These are phyloP conservation scores for Chloris gayana DNA, from an alignment of 176 grass and related monocot species.

Conservation along the genomic window DNA sequence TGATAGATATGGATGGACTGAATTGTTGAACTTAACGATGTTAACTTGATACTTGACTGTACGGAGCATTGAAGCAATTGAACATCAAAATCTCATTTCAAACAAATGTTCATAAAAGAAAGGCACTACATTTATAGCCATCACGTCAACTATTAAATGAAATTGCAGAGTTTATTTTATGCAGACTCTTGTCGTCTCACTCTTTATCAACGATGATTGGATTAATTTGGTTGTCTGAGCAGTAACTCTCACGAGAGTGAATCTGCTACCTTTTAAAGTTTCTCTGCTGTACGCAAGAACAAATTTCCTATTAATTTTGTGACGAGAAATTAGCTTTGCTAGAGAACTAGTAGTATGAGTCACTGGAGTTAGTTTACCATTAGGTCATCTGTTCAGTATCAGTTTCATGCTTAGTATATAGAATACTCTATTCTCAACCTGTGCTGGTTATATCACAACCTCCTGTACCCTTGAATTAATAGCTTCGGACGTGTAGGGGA, in stretches of 20 bases:
- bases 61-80: background rate
- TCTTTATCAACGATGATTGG: background rate
- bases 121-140: slow-evolving; percentile 24
- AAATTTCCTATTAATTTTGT: background rate
- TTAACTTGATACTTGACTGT: slow-evolving; percentile 30
- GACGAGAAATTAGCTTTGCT: slow-evolving; percentile 4
- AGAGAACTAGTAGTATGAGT: background rate
- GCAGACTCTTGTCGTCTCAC: background rate
- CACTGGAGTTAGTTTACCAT: slow-evolving; percentile 10
- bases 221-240: background rate
- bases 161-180: background rate
- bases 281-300: background rate
- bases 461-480: slow-evolving; percentile 12
- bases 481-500: slow-evolving; percentile 18
- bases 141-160: slow-evolving; percentile 23
- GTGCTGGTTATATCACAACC: slow-evolving; percentile 22
- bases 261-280: slow-evolving; percentile 3
- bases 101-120: slow-evolving; percentile 7
- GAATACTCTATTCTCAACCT: background rate
- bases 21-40: slow-evolving; percentile 23
- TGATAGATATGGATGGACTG: slow-evolving; percentile 13
- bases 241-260: background rate
- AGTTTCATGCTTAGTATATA: slow-evolving; percentile 15
- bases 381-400: background rate
- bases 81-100: slow-evolving; percentile 27